These are phyloP conservation scores for Leptographium flavum DNA, from an alignment of 2,329 filamentous ascomycete species.

Conservation along the genomic window DNA sequence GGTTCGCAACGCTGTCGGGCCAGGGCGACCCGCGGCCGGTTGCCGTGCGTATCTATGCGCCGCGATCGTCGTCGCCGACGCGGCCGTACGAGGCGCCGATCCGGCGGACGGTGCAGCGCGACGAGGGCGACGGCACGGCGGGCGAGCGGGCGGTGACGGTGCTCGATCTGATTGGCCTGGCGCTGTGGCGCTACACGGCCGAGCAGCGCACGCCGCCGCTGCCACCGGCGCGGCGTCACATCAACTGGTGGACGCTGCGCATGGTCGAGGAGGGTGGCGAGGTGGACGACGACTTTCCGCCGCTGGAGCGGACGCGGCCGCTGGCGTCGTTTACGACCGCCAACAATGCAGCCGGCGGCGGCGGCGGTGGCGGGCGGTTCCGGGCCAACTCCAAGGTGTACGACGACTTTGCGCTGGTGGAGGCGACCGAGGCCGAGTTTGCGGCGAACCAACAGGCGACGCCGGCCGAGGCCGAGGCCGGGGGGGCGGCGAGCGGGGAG, in stretches of 20 bases:
- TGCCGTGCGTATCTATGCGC: conserved; percentile 62
- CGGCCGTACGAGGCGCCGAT: conserved; percentile 61
- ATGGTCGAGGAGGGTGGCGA: conserved; percentile 79
- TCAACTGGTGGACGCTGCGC: conserved; percentile 69
- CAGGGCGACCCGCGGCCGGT: conserved; percentile 67
- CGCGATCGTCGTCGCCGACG: conserved; percentile 50
- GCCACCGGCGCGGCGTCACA: conserved; percentile 51
- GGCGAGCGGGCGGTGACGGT: conserved; percentile 53
- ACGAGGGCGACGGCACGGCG: conserved; percentile 34
- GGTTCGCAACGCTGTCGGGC: conserved; percentile 62
- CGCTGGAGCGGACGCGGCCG: conserved; percentile 58
- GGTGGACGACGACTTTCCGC: conserved; percentile 73
- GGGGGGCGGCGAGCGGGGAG: no score
- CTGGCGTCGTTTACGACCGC: conserved; percentile 70
- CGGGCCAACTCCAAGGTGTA: conserved; percentile 62
- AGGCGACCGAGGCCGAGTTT: conserved; percentile 54
- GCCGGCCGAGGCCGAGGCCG: no score
- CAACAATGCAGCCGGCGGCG: conserved; percentile 48
- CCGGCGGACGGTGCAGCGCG: conserved; percentile 53
- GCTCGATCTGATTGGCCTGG: conserved; percentile 68
- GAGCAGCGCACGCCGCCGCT: conserved; percentile 59
- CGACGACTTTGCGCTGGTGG: conserved; percentile 70
- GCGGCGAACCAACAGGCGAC: conserved; percentile 55
- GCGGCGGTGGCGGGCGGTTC: conserved; percentile 30
- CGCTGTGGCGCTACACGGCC: conserved; percentile 63